Evolutionary conservation across 768 basidiomycete genomes (phyloP).

Genomic region (Phanerodontia chrysosporium): DNA sequence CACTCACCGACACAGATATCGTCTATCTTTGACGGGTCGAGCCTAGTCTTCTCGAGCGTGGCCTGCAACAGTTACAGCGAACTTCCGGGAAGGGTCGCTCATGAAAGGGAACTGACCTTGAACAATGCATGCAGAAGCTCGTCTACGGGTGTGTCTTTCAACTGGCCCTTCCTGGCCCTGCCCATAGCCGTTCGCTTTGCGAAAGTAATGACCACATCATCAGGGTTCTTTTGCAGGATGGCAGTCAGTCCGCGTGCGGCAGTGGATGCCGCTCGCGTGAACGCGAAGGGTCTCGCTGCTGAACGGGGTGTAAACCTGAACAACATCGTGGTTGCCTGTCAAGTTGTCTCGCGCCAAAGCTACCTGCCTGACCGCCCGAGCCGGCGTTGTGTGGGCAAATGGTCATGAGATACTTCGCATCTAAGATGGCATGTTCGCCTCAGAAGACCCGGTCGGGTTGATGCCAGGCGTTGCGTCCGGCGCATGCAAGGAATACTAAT

Average conservation of each 20-base stretch:
- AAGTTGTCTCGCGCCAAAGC: not conserved
- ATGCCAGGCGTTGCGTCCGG: not conserved
- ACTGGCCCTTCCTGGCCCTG: slow-evolving; percentile 84
- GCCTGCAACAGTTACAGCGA: slow-evolving; percentile 41
- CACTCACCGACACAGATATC: slow-evolving; percentile 79
- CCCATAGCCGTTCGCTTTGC: slow-evolving; percentile 90
- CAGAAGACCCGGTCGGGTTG: slow-evolving; percentile 3
- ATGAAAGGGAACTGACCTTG: slow-evolving; percentile 45
- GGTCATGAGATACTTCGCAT: slow-evolving; percentile 1
- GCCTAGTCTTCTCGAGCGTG: slow-evolving; percentile 56
- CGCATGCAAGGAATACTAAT: not conserved
- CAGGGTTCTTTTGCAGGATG: slow-evolving; percentile 64
- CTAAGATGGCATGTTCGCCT: not conserved
- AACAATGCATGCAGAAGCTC: slow-evolving; percentile 81
- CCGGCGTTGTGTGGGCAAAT: slow-evolving; percentile 1
- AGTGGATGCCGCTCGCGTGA: slow-evolving; percentile 32
- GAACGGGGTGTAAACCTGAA: slow-evolving; percentile 8
- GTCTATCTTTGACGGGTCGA: slow-evolving; percentile 70
- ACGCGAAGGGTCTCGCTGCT: not conserved
- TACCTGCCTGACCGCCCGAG: not conserved
- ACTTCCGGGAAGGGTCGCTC: not conserved
- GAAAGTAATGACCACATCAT: slow-evolving; percentile 89
- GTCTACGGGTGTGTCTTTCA: slow-evolving; percentile 85
- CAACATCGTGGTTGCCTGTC: slow-evolving; percentile 15
- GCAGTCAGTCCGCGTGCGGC: slow-evolving; percentile 39